Base-by-base conservation (phyloP, 2,329 filamentous ascomycete genomes). In the Neofusicoccum cordaticola region DNA sequence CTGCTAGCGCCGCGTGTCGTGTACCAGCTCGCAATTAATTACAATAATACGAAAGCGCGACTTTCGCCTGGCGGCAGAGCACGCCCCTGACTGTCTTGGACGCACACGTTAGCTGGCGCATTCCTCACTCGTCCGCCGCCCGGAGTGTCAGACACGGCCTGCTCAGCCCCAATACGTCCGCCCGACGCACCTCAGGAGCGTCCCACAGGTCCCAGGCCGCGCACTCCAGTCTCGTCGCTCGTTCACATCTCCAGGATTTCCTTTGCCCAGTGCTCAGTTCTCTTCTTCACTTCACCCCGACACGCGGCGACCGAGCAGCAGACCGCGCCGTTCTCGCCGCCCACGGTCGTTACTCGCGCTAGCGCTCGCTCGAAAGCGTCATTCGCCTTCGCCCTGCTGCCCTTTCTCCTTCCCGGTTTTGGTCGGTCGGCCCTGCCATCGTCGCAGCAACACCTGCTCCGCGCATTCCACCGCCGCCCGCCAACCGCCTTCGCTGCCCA, bases 81-180 rank as follows among this genome's bases (percentile, higher is more conserved):
- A 60, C 41, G 56, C 56, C 56, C 56, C 56, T 60, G 56, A 60
- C 56, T 37, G 56, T 47, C 56, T 58, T 47, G 42, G 56, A 45
- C 56, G 53, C 39, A 44, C 53, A 15, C 39, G 53, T 15, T 58
- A 13, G 56, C 56, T 47, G 42, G 53, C 56, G 56, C 42, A 60
- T 60, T 60, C 56, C 56, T 60, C 56, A 47, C 56, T 58, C 53
- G 47, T 58, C 53, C 53, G 53, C 39, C 34, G 53, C 39, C 53
- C 56, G 56, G 27, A 60, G 42, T 60, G 56, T 60, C 56, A 60
- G 56, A 60, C 56, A 60, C 42, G 45, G 45, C 52, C 31, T 64
- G 62, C 62, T 64, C 62, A 64, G 62, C 62, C 62, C 62, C 48
- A 63, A 52, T 37, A 52, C 37, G 37, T 58, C 62, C 51, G 62